Evolutionary conservation across 305 asterid species (phyloP).

Genomic region (Fraxinus velutina): DNA sequence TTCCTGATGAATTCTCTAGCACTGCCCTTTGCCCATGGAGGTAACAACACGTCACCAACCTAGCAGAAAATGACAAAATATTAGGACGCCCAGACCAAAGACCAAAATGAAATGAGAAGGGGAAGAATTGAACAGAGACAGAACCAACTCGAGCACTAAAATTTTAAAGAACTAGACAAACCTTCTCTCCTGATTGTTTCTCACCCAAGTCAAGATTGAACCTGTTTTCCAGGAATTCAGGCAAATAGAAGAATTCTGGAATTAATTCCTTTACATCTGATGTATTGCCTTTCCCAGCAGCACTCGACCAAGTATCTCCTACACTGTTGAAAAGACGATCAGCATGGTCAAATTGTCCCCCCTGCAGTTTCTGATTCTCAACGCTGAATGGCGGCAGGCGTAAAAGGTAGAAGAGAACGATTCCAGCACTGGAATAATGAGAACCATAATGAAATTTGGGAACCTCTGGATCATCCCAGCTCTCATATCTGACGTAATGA

Average conservation of each 20-base stretch:
- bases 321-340: slow-evolving; percentile 97
- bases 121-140: not conserved
- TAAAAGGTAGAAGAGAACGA: slow-evolving; percentile 93
- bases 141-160: slow-evolving; percentile 6
- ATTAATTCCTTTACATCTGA: slow-evolving; percentile 98
- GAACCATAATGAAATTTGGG: slow-evolving; percentile 99
- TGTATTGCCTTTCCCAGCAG: slow-evolving; percentile 97
- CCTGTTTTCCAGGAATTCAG: slow-evolving; percentile 89
- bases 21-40: slow-evolving; percentile 97
- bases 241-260: slow-evolving; percentile 97
- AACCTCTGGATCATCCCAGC: slow-evolving; percentile 99
- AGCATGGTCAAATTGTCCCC: slow-evolving; percentile 99
- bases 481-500: slow-evolving; percentile 65
- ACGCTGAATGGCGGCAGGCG: slow-evolving; percentile 91
- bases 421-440: slow-evolving; percentile 99
- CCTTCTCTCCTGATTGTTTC: slow-evolving; percentile 99
- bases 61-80: slow-evolving; percentile 34
- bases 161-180: slow-evolving; percentile 31
- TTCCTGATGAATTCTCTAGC: slow-evolving; percentile 82
- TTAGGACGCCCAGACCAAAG: slow-evolving; percentile 24
- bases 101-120: slow-evolving; percentile 10
- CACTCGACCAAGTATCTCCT: slow-evolving; percentile 93
- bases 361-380: slow-evolving; percentile 96
- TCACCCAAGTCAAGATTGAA: slow-evolving; percentile 97
- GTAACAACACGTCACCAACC: slow-evolving; percentile 92